Percentiles rank a stretch among this genome's conserved stretches.
Evolutionary conservation across 441 rosid genomes (phyloP).

Genomic region (Adansonia rubrostipa): DNA sequence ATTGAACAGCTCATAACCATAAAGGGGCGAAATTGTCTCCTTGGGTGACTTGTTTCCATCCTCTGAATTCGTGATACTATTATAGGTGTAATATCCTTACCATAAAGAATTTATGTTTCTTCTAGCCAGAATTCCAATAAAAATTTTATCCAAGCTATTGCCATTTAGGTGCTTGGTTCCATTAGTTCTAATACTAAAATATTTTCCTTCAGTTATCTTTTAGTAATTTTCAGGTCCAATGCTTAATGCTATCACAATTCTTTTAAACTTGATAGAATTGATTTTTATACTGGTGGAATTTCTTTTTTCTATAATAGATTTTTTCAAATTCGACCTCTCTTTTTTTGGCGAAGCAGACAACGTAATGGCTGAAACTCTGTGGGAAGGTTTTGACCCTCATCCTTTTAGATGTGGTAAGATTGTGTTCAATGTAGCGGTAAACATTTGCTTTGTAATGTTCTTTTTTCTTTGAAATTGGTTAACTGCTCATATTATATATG

Average conservation of each 20-base stretch:
- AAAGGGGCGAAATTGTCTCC: neutral
- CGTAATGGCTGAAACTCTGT: slow-evolving; percentile 64
- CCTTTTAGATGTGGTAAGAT: slow-evolving; percentile 69
- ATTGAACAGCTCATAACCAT: neutral
- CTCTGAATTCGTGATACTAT: slow-evolving; percentile 1
- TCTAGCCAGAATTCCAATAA: neutral
- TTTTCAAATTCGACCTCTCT: slow-evolving; percentile 58
- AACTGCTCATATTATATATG: slow-evolving; percentile 10
- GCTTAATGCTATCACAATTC: slow-evolving; percentile 34
- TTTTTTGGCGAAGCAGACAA: slow-evolving; percentile 69
- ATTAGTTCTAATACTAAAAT: slow-evolving; percentile 13
- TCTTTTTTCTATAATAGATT: slow-evolving; percentile 54
- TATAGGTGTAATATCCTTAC: neutral
- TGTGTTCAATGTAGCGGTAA: slow-evolving; percentile 31
- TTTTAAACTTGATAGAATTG: slow-evolving; percentile 40
- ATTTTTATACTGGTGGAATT: slow-evolving; percentile 54
- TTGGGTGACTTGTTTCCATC: neutral
- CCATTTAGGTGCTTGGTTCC: slow-evolving; percentile 16
- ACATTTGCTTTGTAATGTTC: slow-evolving; percentile 1
- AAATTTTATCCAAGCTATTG: neutral
- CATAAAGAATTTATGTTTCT: neutral
- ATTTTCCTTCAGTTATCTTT: slow-evolving; percentile 11
- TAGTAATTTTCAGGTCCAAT: slow-evolving; percentile 33
- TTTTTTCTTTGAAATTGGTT: slow-evolving; percentile 9
- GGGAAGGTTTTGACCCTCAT: slow-evolving; percentile 58